These are phyloP conservation scores for Spergularia marina DNA, from an alignment of 148 eudicot species.

Conservation along the genomic window DNA sequence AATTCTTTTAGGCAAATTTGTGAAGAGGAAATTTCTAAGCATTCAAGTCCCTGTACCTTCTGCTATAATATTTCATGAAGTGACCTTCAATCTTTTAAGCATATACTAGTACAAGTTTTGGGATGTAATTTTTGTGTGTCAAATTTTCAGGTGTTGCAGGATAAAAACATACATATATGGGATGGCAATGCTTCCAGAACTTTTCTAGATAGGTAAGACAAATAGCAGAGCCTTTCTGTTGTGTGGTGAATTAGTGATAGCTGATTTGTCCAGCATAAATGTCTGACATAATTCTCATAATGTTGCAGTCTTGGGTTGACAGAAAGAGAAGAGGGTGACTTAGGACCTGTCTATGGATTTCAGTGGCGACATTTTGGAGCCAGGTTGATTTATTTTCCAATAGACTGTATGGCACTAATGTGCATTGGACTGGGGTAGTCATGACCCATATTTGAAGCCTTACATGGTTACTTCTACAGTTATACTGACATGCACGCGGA, in stretches of 20 bases:
- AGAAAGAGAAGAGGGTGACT: constrained; percentile 91
- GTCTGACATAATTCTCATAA: constrained; percentile 15
- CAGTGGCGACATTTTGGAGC: constrained; percentile 99
- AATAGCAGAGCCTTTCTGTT: neutral
- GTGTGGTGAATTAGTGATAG: neutral
- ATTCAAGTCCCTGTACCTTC: too few species aligned
- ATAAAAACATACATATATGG: constrained; percentile 88
- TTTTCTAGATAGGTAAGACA: constrained; percentile 60
- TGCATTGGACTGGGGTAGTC: neutral
- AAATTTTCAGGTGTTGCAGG: constrained; percentile 57
- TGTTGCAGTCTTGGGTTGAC: constrained; percentile 67
- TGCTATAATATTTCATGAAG: neutral
- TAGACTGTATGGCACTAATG: neutral
- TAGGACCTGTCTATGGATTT: constrained; percentile 95
- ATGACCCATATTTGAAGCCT: neutral
- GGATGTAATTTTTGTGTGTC: neutral
- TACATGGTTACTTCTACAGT: constrained; percentile 34
- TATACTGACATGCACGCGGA: constrained; percentile 89
- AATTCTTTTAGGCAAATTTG: neutral
- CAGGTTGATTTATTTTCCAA: constrained; percentile 40
- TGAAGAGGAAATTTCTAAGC: too few species aligned
- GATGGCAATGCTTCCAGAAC: constrained; percentile 91
- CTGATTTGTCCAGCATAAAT: neutral
- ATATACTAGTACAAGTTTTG: neutral
- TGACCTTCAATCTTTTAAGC: neutral